Percentiles rank a stretch among this genome's conserved stretches.
These are phyloP conservation scores for Tinospora cordifolia DNA, from an alignment of 164 flowering plant genomes.

Conservation along the genomic window DNA sequence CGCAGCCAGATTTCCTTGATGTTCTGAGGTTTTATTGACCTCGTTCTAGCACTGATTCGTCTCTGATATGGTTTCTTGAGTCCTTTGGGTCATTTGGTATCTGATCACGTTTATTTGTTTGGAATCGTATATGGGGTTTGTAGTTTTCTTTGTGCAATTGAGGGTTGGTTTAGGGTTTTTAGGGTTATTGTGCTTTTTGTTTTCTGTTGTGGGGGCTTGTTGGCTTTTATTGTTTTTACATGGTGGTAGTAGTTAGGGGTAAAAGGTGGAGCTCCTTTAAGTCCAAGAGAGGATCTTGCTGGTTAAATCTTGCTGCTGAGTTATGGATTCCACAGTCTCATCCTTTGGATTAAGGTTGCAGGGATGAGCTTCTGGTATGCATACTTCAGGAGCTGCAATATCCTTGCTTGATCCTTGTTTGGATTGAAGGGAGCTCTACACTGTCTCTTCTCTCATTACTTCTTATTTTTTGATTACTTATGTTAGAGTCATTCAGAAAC, in stretches of 20 bases:
- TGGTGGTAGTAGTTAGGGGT: not conserved
- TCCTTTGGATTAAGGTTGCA: conserved; percentile 1
- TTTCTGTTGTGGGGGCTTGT: not conserved
- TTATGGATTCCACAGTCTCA: conserved; percentile 29
- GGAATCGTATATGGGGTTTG: not conserved
- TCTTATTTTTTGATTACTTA: not conserved
- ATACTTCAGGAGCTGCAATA: conserved; percentile 30
- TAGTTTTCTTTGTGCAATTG: too few species aligned
- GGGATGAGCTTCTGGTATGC: conserved; percentile 33
- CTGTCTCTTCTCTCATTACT: too few species aligned
- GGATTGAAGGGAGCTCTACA: conserved; percentile 45
- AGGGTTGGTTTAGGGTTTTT: too few species aligned
- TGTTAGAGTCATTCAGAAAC: too few species aligned
- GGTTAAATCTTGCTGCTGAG: conserved; percentile 23
- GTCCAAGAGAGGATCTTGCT: conserved; percentile 16
- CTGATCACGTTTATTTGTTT: not conserved
- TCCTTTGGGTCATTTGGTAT: not conserved
- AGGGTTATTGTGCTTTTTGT: not conserved
- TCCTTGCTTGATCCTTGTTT: conserved; percentile 24
- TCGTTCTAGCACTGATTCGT: not conserved
- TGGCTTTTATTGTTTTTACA: not conserved
- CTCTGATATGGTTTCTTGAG: not conserved
- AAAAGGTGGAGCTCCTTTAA: conserved; percentile 14
- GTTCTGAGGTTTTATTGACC: not conserved
- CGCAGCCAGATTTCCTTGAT: not conserved